Conservation (phyloP, 805 yeast species). For the Pichia gijzeniarum region DNA sequence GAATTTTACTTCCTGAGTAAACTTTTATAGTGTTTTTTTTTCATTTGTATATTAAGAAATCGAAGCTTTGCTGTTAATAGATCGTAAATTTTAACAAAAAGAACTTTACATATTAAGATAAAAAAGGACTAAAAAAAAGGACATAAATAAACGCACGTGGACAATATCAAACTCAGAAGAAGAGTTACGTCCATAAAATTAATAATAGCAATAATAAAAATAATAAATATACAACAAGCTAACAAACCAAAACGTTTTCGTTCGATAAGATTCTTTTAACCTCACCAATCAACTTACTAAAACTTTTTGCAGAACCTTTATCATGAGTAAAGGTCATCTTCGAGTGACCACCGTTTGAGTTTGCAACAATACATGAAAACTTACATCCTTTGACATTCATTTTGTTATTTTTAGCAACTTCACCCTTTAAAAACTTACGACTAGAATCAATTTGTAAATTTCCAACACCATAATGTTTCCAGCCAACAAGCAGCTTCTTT, state of each 20-base stretch:
- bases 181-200: neutral
- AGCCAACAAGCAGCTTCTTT: conserved; percentile 52
- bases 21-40: too few species aligned
- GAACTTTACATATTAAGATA: neutral
- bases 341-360: conserved; percentile 37
- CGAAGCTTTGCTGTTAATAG: too few species aligned
- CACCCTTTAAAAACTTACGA: conserved; percentile 47
- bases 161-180: neutral
- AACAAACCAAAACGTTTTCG: conserved; percentile 48
- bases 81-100: neutral
- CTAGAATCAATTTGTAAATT: conserved; percentile 42
- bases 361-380: conserved; percentile 48
- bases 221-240: neutral
- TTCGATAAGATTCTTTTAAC: conserved; percentile 57
- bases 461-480: conserved; percentile 67
- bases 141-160: neutral
- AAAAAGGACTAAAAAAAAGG: neutral
- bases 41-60: too few species aligned
- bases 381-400: conserved; percentile 58
- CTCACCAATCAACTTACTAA: conserved; percentile 53
- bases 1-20: neutral
- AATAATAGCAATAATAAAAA: neutral
- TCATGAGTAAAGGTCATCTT: conserved; percentile 53
- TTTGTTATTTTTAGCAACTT: conserved; percentile 54
- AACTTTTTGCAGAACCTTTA: conserved; percentile 59